Conservation (phyloP, 352 stramenopile genomes). For the Phytopythium montanum region DNA sequence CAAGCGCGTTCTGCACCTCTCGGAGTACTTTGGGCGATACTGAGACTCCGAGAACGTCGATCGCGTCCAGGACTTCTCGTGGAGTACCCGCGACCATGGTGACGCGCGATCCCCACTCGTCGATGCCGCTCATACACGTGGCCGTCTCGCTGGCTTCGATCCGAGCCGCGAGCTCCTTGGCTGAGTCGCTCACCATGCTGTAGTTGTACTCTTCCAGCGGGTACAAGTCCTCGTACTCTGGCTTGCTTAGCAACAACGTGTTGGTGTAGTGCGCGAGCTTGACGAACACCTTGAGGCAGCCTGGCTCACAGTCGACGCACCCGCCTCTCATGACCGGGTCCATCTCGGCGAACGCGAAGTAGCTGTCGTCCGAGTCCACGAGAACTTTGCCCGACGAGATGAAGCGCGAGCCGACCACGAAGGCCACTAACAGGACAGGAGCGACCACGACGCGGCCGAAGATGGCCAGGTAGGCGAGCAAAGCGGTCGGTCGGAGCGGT, state of each 20-base stretch:
- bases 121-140: slow-evolving; percentile 19
- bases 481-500: neutral
- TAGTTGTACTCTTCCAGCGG: slow-evolving; percentile 18
- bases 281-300: slow-evolving; percentile 16
- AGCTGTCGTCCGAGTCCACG: slow-evolving; percentile 27
- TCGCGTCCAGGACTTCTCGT: slow-evolving; percentile 14
- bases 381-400: slow-evolving; percentile 21
- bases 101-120: slow-evolving; percentile 23
- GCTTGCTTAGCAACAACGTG: slow-evolving; percentile 22
- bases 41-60: slow-evolving; percentile 10
- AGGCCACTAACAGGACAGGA: slow-evolving; percentile 13
- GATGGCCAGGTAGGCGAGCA: slow-evolving; percentile 12
- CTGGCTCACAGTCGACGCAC: slow-evolving; percentile 12
- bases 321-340: slow-evolving; percentile 23
- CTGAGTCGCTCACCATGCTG: slow-evolving; percentile 12
- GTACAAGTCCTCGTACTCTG: slow-evolving; percentile 20
- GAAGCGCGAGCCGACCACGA: slow-evolving; percentile 19
- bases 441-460: slow-evolving; percentile 17
- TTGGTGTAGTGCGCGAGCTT: slow-evolving; percentile 15
- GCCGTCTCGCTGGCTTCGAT: slow-evolving; percentile 16
- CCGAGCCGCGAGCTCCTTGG: slow-evolving; percentile 8
- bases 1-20: slow-evolving; percentile 16
- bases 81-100: slow-evolving; percentile 16
- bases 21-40: slow-evolving; percentile 13
- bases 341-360: slow-evolving; percentile 27